These are phyloP conservation scores for Alternaria gaisen DNA, from an alignment of 2,329 filamentous ascomycete genomes.

Conservation along the genomic window DNA sequence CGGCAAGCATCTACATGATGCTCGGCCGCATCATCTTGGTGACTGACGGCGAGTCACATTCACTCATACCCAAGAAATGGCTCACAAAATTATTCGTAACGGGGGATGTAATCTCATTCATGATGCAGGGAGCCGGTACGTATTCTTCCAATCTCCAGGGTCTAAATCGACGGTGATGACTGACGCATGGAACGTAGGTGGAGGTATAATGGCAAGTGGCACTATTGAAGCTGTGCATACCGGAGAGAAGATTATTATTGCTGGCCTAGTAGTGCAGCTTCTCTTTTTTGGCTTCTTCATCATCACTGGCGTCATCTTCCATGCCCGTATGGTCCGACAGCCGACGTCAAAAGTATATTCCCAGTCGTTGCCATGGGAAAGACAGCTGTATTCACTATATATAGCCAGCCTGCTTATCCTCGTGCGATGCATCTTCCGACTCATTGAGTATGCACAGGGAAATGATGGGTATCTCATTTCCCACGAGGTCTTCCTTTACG, in stretches of 20 bases:
- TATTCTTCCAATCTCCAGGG: conserved; percentile 27
- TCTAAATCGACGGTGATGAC: not conserved
- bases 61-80: conserved; percentile 50
- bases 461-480: conserved; percentile 55
- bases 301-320: conserved; percentile 25
- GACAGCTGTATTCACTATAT: conserved; percentile 57
- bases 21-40: conserved; percentile 56
- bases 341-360: not conserved
- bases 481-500: conserved; percentile 56
- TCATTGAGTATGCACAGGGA: conserved; percentile 60
- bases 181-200: conserved; percentile 26
- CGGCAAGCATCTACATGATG: conserved; percentile 61
- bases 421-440: conserved; percentile 58
- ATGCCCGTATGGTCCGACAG: conserved; percentile 5
- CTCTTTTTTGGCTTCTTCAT: conserved; percentile 60
- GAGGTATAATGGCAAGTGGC: conserved; percentile 49
- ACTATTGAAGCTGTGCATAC: conserved; percentile 34
- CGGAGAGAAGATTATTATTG: conserved; percentile 57
- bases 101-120: conserved; percentile 57
- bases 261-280: conserved; percentile 58
- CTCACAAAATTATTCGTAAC: conserved; percentile 57
- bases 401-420: conserved; percentile 57
- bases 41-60: conserved; percentile 50
- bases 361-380: conserved; percentile 34
- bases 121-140: conserved; percentile 49